Evolutionary conservation across 352 stramenopile species (phyloP).

Genomic region (Pilasporangium apinafurcum): DNA sequence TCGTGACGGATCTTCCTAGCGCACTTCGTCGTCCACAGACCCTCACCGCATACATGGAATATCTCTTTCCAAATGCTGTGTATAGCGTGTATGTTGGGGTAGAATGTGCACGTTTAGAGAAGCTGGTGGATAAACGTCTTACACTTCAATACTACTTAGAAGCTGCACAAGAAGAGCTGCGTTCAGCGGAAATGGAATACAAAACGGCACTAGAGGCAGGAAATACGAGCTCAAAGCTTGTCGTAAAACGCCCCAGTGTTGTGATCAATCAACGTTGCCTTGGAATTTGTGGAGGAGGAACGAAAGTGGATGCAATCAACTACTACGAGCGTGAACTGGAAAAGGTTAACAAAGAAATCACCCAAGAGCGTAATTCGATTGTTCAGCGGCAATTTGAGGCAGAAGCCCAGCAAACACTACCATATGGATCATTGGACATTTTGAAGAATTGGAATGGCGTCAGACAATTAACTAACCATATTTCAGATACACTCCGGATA

Average conservation of each 20-base stretch:
- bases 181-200: slow-evolving; percentile 10
- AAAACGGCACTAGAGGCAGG: slow-evolving; percentile 7
- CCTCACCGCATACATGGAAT: slow-evolving; percentile 57
- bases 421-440: slow-evolving; percentile 10
- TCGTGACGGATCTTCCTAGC: slow-evolving; percentile 57
- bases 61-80: slow-evolving; percentile 56
- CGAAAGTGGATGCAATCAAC: slow-evolving; percentile 54
- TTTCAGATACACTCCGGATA: slow-evolving; percentile 4
- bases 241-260: slow-evolving; percentile 25
- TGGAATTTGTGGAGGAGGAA: slow-evolving; percentile 32
- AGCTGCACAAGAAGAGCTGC: slow-evolving; percentile 35
- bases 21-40: slow-evolving; percentile 47
- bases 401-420: slow-evolving; percentile 14
- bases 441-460: slow-evolving; percentile 5
- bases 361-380: slow-evolving; percentile 39
- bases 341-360: slow-evolving; percentile 41
- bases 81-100: slow-evolving; percentile 68
- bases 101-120: slow-evolving; percentile 54
- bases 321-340: slow-evolving; percentile 45
- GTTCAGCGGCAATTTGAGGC: slow-evolving; percentile 32
- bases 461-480: slow-evolving; percentile 6
- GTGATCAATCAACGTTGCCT: slow-evolving; percentile 32
- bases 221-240: slow-evolving; percentile 12
- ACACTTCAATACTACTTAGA: slow-evolving; percentile 47
- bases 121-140: slow-evolving; percentile 43